These are phyloP conservation scores for Ciborinia camelliae DNA, from an alignment of 2,329 filamentous ascomycete species.

Conservation along the genomic window DNA sequence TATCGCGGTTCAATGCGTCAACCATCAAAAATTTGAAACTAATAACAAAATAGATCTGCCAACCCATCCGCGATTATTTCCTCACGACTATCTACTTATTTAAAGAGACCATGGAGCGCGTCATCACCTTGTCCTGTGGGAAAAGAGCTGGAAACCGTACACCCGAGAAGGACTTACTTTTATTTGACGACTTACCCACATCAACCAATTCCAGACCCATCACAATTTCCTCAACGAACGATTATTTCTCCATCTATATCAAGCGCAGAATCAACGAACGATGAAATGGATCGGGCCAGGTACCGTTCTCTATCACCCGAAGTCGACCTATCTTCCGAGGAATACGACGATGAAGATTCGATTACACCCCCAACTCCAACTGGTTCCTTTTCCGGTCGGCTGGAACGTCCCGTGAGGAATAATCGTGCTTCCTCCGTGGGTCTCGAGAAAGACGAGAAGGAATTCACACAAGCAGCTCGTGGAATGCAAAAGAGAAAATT, in stretches of 20 bases:
- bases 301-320: conserved; percentile 64
- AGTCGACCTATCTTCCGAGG: conserved; percentile 82
- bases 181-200: conserved; percentile 87
- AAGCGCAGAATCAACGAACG: conserved; percentile 61
- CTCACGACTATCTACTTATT: conserved; percentile 81
- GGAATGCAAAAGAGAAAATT: conserved; percentile 65
- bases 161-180: conserved; percentile 94
- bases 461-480: conserved; percentile 93
- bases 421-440: conserved; percentile 79
- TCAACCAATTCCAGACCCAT: conserved; percentile 71
- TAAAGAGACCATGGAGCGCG: conserved; percentile 81
- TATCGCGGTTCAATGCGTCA: conserved; percentile 16
- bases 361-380: conserved; percentile 59
- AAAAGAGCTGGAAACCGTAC: conserved; percentile 88
- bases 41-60: conserved; percentile 64
- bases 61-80: conserved; percentile 95
- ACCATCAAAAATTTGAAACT: conserved; percentile 33
- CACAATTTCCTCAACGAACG: conserved; percentile 51
- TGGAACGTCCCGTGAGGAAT: conserved; percentile 51
- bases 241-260: conserved; percentile 85
- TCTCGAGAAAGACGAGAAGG: conserved; percentile 89
- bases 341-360: conserved; percentile 74
- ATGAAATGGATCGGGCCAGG: conserved; percentile 64
- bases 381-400: conserved; percentile 55
- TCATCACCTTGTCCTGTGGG: conserved; percentile 80